phyloP scores from a whole-genome alignment of 345 rosid genomes.

The Linum usitatissimum region DNA sequence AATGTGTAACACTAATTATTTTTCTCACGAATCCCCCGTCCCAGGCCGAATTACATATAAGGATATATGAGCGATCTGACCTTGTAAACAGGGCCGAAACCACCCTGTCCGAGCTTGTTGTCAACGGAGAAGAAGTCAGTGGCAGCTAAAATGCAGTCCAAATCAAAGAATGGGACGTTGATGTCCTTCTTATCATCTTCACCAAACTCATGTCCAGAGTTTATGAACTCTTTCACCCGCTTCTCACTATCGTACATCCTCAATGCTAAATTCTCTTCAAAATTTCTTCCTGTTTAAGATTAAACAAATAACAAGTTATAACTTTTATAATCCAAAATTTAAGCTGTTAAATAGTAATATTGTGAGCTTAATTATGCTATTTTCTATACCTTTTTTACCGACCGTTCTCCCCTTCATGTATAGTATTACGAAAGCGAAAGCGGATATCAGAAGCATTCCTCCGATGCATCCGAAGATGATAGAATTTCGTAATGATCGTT shows the following conservation, averaged over 20 bases:
- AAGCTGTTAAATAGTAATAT: neutral
- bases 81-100: conserved; percentile 11
- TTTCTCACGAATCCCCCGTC: too few relatives aligned
- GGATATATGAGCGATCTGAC: conserved; percentile 4
- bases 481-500: neutral
- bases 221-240: conserved; percentile 41
- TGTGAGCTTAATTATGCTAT: too few relatives aligned
- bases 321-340: too few relatives aligned
- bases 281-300: conserved; percentile 21
- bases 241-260: conserved; percentile 35
- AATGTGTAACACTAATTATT: neutral
- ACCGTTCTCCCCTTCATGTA: conserved; percentile 25
- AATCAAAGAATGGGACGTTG: conserved; percentile 42
- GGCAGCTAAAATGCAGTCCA: conserved; percentile 34
- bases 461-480: conserved; percentile 20
- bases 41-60: too few relatives aligned
- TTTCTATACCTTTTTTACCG: conserved; percentile 27
- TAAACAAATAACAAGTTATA: too few relatives aligned
- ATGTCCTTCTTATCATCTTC: conserved; percentile 37
- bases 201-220: conserved; percentile 30
- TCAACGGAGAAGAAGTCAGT: conserved; percentile 1
- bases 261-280: conserved; percentile 24
- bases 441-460: conserved; percentile 25
- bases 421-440: conserved; percentile 21
- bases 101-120: conserved; percentile 8